Base-by-base conservation (phyloP, 2,329 filamentous ascomycete genomes). In the Exophiala dermatitidis region DNA sequence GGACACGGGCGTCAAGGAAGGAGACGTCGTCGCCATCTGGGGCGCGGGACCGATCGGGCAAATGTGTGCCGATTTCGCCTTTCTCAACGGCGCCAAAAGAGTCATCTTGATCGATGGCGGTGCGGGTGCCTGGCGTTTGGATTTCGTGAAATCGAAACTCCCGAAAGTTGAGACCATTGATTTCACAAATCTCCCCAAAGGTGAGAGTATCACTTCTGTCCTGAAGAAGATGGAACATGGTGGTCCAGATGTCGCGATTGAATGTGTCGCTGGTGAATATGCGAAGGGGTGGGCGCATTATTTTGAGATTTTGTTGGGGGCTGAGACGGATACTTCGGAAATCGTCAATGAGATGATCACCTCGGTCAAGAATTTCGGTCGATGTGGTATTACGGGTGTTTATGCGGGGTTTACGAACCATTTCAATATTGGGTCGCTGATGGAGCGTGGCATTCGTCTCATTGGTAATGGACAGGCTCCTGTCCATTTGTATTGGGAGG, bases 1-100 rank as follows among this genome's bases (percentile, higher is more conserved):
- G 40, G 88, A 94, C 64, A 94, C 88, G 0, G 85, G 81, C 1
- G 85, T 95, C n/a, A 83, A 87, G 58, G 75, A 84, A 33, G 82
- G 79, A 8, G 88, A 94, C 62, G 74, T 83, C 1, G 88, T 95
- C 1, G 88, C 87, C 33, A 82, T 94, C 56, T 95, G 88, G 81
- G 89, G 88, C n/a, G 87, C 84, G 0, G 89, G 89, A 0, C 90
- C 88, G 0, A 87, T 95, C 48, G 89, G 90, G 0, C 87, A 88
- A 49, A 94, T 91, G 71, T 81, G 78, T 1, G 86, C 84, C 1
- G 75, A 82, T 38, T 84, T 82, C 67, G 72, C 84, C 0, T 74
- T 88, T 52, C 71, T 81, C n/a, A 82, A 89, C 51, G 87, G 87
- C 5, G 89, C 89, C 0, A 77, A 72, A 43, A 79, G 86, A 56